Percentiles rank a stretch among this genome's conserved stretches.
phyloP scores from a whole-genome alignment of 768 basidiomycete genomes.

The Phaeotremella fagi region DNA sequence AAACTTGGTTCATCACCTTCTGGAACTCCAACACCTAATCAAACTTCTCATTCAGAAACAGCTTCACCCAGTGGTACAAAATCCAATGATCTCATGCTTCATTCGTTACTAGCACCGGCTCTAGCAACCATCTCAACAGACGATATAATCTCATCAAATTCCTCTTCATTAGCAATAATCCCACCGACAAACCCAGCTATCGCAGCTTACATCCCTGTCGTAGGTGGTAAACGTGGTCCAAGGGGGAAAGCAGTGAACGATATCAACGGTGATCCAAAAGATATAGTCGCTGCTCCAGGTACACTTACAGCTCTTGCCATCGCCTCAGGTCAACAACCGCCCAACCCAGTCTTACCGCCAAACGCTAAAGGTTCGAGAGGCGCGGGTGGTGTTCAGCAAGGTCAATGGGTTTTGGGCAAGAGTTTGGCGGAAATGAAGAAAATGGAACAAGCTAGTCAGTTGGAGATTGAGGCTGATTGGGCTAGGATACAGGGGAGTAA shows the following conservation, averaged over 20 bases:
- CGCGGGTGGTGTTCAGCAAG: slow-evolving; percentile 23
- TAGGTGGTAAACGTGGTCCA: slow-evolving; percentile 32
- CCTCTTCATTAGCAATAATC: slow-evolving; percentile 32
- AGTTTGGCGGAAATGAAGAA: slow-evolving; percentile 39
- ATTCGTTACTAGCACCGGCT: slow-evolving; percentile 29
- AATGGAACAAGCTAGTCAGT: slow-evolving; percentile 32
- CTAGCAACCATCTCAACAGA: slow-evolving; percentile 34
- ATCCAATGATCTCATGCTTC: slow-evolving; percentile 28
- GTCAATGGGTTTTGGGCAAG: slow-evolving; percentile 34
- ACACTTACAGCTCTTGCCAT: slow-evolving; percentile 37
- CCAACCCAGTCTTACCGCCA: neutral
- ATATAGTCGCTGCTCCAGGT: slow-evolving; percentile 28
- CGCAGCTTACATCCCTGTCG: neutral
- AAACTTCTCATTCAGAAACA: neutral
- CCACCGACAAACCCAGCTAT: slow-evolving; percentile 21
- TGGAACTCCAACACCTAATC: neutral
- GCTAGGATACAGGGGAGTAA: slow-evolving; percentile 37
- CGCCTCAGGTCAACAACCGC: slow-evolving; percentile 25
- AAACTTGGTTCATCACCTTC: neutral
- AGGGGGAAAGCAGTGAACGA: slow-evolving; percentile 20
- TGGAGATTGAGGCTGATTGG: slow-evolving; percentile 41
- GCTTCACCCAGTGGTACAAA: slow-evolving; percentile 7
- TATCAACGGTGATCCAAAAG: slow-evolving; percentile 12
- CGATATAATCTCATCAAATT: slow-evolving; percentile 41
- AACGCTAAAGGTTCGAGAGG: slow-evolving; percentile 16